phyloP scores from a whole-genome alignment of 805 yeast genomes.

The Starmerella apicola region DNA sequence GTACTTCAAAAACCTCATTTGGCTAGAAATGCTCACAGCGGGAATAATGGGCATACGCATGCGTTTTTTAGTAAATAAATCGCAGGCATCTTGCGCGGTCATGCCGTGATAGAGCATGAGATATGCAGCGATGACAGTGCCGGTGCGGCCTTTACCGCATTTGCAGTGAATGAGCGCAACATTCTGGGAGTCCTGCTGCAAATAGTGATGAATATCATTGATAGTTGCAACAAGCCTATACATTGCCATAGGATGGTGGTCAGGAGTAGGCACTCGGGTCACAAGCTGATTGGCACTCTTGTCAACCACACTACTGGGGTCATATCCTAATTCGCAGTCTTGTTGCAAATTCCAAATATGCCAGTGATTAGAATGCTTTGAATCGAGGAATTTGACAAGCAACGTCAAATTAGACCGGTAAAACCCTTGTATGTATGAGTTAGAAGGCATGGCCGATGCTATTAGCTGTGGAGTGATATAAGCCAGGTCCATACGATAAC shows the following conservation, averaged over 20 bases:
- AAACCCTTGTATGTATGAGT: constrained; percentile 30
- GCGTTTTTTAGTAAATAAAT: constrained; percentile 43
- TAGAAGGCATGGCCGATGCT: constrained; percentile 68
- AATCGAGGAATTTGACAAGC: constrained; percentile 37
- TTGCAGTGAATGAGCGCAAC: constrained; percentile 74
- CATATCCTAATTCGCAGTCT: constrained; percentile 36
- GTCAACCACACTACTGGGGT: constrained; percentile 28
- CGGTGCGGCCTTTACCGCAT: constrained; percentile 88
- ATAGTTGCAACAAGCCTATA: constrained; percentile 35
- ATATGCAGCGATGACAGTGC: constrained; percentile 59
- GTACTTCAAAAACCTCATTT: constrained; percentile 53
- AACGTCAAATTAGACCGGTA: constrained; percentile 44
- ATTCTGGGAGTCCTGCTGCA: constrained; percentile 28
- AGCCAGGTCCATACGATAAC: constrained; percentile 42
- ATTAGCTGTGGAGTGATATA: constrained; percentile 52
- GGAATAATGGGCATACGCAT: constrained; percentile 43
- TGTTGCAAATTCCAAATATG: constrained; percentile 58
- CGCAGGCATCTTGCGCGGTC: constrained; percentile 37
- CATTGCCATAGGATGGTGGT: constrained; percentile 68
- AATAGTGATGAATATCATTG: constrained; percentile 34
- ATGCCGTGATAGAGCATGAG: constrained; percentile 40
- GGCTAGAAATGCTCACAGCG: constrained; percentile 66
- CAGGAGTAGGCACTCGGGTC: constrained; percentile 48
- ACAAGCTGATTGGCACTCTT: constrained; percentile 22
- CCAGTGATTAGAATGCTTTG: constrained; percentile 48